These are phyloP conservation scores for Cryptosporidium andersoni DNA, from an alignment of 169 alveolate genomes.

Conservation along the genomic window DNA sequence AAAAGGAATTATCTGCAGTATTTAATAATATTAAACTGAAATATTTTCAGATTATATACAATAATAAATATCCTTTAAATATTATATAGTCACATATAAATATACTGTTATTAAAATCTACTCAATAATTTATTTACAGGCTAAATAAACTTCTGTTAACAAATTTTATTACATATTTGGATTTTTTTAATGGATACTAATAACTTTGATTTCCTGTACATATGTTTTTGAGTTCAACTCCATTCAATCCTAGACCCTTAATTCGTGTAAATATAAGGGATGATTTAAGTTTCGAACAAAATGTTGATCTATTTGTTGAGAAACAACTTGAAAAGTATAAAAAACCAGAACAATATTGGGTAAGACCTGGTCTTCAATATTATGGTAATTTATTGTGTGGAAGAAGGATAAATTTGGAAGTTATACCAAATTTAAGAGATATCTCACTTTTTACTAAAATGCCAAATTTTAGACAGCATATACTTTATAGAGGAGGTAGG, in stretches of 20 bases:
- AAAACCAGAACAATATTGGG: neutral
- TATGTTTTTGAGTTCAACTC: constrained; percentile 43
- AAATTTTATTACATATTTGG: neutral
- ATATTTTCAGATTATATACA: too few relatives aligned
- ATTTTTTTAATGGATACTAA: neutral
- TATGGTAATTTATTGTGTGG: constrained; percentile 49
- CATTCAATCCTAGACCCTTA: constrained; percentile 29
- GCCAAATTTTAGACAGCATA: constrained; percentile 1
- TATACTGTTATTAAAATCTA: too few relatives aligned
- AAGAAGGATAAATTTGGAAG: constrained; percentile 30
- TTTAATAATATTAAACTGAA: too few relatives aligned
- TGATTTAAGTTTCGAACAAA: constrained; percentile 19
- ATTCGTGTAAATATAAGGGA: constrained; percentile 11
- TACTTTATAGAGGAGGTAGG: constrained; percentile 62
- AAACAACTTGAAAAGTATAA: constrained; percentile 14
- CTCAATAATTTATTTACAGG: too few relatives aligned
- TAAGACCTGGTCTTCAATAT: constrained; percentile 20
- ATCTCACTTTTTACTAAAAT: constrained; percentile 18
- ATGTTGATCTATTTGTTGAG: constrained; percentile 22
- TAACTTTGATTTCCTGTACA: neutral
- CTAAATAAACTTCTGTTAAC: neutral
- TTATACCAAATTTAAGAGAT: constrained; percentile 57
- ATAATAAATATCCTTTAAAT: too few relatives aligned
- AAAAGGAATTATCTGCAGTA: too few relatives aligned
- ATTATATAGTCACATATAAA: too few relatives aligned